These are phyloP conservation scores for Diaporthe sp. DNA, from an alignment of 2,329 filamentous ascomycete species.

Conservation along the genomic window DNA sequence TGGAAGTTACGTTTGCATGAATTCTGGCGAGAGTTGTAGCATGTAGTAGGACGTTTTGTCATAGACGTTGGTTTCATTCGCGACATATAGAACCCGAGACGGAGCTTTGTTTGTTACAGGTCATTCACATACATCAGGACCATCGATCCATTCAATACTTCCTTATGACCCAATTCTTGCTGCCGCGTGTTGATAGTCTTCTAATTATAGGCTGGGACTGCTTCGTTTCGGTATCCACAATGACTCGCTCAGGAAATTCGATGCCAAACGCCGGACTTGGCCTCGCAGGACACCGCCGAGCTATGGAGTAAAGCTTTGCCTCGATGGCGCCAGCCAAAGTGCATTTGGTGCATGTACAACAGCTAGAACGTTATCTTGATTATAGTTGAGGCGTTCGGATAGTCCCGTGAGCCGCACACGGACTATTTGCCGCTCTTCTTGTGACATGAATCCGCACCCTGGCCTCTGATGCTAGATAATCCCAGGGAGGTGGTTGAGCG, in stretches of 20 bases:
- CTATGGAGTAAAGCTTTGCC: neutral
- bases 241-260: constrained; percentile 15
- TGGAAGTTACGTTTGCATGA: neutral
- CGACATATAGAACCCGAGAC: neutral
- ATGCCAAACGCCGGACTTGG: neutral
- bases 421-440: neutral
- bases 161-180: neutral
- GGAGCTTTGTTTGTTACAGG: neutral
- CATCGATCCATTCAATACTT: neutral
- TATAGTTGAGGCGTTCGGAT: neutral
- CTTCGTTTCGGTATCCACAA: neutral
- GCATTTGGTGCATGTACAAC: neutral
- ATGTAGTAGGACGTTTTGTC: neutral
- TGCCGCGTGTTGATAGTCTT: neutral
- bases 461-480: neutral
- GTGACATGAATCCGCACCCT: neutral
- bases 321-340: neutral
- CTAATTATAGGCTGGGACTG: neutral
- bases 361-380: neutral
- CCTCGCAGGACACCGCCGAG: neutral
- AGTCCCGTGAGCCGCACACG: neutral
- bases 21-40: neutral
- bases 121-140: neutral
- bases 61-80: neutral
- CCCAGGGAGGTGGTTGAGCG: neutral